Percentiles rank a stretch among this genome's conserved stretches.
phyloP scores from a whole-genome alignment of 2,329 filamentous ascomycete genomes.

The Aureobasidium pullulans region DNA sequence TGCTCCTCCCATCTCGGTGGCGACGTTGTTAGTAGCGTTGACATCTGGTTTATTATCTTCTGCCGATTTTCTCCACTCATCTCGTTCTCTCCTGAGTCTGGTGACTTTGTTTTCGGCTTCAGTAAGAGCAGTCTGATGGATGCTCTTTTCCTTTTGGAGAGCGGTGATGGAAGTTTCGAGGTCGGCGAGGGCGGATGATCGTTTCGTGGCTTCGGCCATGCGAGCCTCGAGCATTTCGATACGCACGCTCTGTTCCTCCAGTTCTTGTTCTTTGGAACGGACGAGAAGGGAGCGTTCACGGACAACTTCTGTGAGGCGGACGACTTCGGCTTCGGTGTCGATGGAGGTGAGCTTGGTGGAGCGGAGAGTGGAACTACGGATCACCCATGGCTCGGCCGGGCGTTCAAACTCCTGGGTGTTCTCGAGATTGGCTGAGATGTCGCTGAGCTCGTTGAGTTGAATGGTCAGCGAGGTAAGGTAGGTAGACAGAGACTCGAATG shows the following conservation, averaged over 20 bases:
- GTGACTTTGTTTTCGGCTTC: conserved; percentile 33
- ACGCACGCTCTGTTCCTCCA: conserved; percentile 82
- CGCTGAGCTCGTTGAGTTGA: conserved; percentile 62
- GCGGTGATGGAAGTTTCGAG: conserved; percentile 58
- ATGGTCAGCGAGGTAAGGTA: conserved; percentile 59
- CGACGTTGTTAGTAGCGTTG: conserved; percentile 41
- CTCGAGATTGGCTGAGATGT: conserved; percentile 43
- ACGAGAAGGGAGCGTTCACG: conserved; percentile 59
- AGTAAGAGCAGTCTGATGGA: conserved; percentile 41
- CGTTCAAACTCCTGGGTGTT: conserved; percentile 56
- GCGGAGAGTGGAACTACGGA: conserved; percentile 73
- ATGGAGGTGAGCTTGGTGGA: conserved; percentile 72
- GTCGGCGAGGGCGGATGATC: conserved; percentile 60
- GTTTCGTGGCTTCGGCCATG: conserved; percentile 75
- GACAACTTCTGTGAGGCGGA: conserved; percentile 70
- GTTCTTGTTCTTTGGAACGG: conserved; percentile 57
- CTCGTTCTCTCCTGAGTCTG: conserved; percentile 56
- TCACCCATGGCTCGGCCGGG: conserved; percentile 69
- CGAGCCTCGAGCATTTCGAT: conserved; percentile 87
- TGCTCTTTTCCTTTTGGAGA: conserved; percentile 19
- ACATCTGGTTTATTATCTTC: conserved; percentile 44
- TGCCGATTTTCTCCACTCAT: conserved; percentile 58
- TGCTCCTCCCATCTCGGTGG: conserved; percentile 47
- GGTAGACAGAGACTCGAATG: conserved; percentile 60
- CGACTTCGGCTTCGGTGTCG: conserved; percentile 78